phyloP scores from a whole-genome alignment of 2,329 filamentous ascomycete species.

The Hymenoscyphus linearis region DNA sequence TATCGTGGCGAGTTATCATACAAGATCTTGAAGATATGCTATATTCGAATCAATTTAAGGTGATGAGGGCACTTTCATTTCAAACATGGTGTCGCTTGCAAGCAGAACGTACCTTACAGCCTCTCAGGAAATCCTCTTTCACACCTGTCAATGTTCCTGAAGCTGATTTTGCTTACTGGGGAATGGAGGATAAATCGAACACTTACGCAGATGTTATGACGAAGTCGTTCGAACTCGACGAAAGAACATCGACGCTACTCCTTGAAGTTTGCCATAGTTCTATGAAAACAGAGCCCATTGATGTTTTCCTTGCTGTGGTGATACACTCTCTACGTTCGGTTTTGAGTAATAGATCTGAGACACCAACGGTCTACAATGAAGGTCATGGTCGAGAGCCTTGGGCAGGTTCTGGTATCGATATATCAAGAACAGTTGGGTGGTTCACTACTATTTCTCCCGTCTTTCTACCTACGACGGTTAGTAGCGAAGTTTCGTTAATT shows the following conservation, averaged over 20 bases:
- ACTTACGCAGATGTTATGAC: slow-evolving; percentile 32
- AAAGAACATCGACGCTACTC: slow-evolving; percentile 29
- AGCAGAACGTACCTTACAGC: slow-evolving; percentile 23
- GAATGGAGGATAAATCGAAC: slow-evolving; percentile 32
- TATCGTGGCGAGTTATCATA: slow-evolving; percentile 35
- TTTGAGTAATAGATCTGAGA: slow-evolving; percentile 30
- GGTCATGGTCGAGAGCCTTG: slow-evolving; percentile 39
- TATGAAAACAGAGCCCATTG: slow-evolving; percentile 35
- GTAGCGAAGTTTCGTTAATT: neutral
- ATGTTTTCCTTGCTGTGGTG: slow-evolving; percentile 35
- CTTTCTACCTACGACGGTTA: slow-evolving; percentile 7
- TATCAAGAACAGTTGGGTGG: slow-evolving; percentile 40
- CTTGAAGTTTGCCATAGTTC: slow-evolving; percentile 28
- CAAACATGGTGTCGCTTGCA: slow-evolving; percentile 35
- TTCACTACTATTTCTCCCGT: slow-evolving; percentile 41
- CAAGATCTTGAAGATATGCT: slow-evolving; percentile 33
- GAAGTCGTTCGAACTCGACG: slow-evolving; percentile 35
- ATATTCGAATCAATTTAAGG: neutral
- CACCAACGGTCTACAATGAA: slow-evolving; percentile 37
- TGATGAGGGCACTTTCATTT: slow-evolving; percentile 32
- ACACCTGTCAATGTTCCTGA: slow-evolving; percentile 27
- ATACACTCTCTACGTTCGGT: slow-evolving; percentile 32
- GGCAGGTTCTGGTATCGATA: slow-evolving; percentile 30
- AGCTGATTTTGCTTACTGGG: slow-evolving; percentile 35
- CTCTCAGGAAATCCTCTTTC: slow-evolving; percentile 25